phyloP scores from a whole-genome alignment of 441 rosid genomes.

The Gossypium laxum region DNA sequence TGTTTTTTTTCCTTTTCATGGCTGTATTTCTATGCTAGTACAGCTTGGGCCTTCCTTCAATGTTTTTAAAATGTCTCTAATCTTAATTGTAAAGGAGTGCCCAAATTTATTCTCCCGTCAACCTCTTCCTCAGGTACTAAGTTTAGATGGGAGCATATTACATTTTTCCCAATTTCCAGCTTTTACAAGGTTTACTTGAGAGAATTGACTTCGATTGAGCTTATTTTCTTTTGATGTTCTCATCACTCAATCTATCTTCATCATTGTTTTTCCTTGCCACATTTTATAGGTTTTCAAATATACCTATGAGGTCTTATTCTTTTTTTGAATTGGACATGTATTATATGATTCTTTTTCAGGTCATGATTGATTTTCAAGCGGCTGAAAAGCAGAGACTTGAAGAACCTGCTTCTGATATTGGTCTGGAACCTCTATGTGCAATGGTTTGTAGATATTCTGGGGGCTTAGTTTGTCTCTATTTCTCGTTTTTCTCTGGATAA shows the following conservation, averaged over 20 bases:
- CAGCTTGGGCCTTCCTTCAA: not conserved
- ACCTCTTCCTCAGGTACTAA: too few species aligned
- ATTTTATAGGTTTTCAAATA: slow-evolving; percentile 6
- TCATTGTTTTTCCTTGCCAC: not conserved
- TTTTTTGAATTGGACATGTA: not conserved
- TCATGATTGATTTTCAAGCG: slow-evolving; percentile 97
- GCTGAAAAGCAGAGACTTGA: slow-evolving; percentile 81
- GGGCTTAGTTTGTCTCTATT: slow-evolving; percentile 8
- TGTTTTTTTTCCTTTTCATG: not conserved
- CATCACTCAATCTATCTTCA: not conserved
- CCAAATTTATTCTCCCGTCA: not conserved
- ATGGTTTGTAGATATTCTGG: slow-evolving; percentile 50
- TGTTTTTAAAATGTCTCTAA: not conserved
- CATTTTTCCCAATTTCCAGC: not conserved
- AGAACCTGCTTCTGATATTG: slow-evolving; percentile 90
- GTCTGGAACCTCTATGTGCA: slow-evolving; percentile 92
- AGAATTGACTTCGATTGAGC: not conserved
- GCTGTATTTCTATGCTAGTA: not conserved
- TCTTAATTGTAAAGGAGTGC: slow-evolving; percentile 1
- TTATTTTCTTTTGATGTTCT: not conserved
- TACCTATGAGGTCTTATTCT: not conserved
- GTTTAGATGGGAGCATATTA: not conserved
- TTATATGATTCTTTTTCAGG: slow-evolving; percentile 37
- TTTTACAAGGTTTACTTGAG: not conserved
- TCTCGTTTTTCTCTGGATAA: not conserved